Percentiles rank a stretch among this genome's conserved stretches.
Evolutionary conservation across 2,329 filamentous ascomycete species (phyloP).

Genomic region (Botrytis aclada): DNA sequence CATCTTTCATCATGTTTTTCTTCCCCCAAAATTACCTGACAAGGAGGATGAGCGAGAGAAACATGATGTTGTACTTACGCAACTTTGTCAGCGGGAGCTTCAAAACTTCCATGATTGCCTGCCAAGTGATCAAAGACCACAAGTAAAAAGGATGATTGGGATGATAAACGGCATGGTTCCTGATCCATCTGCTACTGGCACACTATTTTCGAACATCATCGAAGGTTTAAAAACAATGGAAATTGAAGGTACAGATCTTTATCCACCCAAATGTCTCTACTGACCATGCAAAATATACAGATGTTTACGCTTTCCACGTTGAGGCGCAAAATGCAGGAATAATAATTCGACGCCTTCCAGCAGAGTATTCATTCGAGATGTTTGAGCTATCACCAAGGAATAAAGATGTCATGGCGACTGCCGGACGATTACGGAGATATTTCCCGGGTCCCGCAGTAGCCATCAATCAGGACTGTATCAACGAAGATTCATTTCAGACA

Average conservation of each 20-base stretch:
- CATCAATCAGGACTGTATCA: background rate
- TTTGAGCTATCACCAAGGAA: slow-evolving; percentile 48
- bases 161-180: background rate
- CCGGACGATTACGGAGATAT: slow-evolving; percentile 42
- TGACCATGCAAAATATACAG: slow-evolving; percentile 16
- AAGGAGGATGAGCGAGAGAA: slow-evolving; percentile 30
- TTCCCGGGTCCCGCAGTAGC: slow-evolving; percentile 44
- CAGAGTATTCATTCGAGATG: slow-evolving; percentile 37
- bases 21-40: slow-evolving; percentile 48
- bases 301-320: slow-evolving; percentile 42
- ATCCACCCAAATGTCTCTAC: rapidly evolving
- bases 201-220: background rate
- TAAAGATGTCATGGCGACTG: slow-evolving; percentile 38
- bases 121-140: background rate
- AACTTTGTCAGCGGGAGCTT: slow-evolving; percentile 10
- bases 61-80: slow-evolving; percentile 21
- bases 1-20: slow-evolving; percentile 47
- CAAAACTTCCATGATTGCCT: background rate
- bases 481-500: slow-evolving; percentile 25
- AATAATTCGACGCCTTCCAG: slow-evolving; percentile 38
- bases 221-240: background rate
- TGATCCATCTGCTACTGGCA: background rate
- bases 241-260: background rate
- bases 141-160: slow-evolving; percentile 1
- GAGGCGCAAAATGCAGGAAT: slow-evolving; percentile 47